A percentile compares a stretch with the other conserved stretches of the same genome.
Conservation (phyloP, 139 green algal genomes). For the Coelastrella sp. region DNA sequence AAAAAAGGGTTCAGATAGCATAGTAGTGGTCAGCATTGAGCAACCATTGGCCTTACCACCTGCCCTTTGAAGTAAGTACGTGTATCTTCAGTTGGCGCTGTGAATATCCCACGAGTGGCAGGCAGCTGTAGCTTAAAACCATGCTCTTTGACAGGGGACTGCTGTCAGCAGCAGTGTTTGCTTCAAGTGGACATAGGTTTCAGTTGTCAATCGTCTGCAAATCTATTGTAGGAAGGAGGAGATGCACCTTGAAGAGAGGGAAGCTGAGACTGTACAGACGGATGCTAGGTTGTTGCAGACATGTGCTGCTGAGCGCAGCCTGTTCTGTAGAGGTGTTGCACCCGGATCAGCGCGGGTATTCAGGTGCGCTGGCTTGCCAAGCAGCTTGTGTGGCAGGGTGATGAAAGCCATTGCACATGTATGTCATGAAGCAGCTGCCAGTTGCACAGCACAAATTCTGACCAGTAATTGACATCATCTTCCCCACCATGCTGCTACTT, state of each 20-base stretch:
- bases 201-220: too few relatives aligned
- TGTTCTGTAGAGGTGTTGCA: conserved; percentile 76
- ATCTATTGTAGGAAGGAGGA: conserved; percentile 68
- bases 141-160: neutral
- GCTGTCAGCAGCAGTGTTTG: neutral
- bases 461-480: neutral
- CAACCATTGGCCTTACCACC: too few relatives aligned
- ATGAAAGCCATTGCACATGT: neutral
- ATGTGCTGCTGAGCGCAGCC: conserved; percentile 67
- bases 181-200: too few relatives aligned
- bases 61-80: too few relatives aligned
- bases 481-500: neutral
- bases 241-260: conserved; percentile 68
- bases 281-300: conserved; percentile 56
- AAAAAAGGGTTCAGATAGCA: too few relatives aligned
- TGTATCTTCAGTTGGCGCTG: too few relatives aligned
- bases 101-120: too few relatives aligned
- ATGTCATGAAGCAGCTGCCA: neutral
- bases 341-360: conserved; percentile 63
- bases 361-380: conserved; percentile 10
- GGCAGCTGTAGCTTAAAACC: neutral
- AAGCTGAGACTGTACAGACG: conserved; percentile 69
- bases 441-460: neutral
- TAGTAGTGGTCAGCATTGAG: too few relatives aligned
- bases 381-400: neutral